Evolutionary conservation across 2,329 filamentous ascomycete genomes (phyloP), one percentile per base, ranked within the genome.

Genomic region (Penicillium hesseltinei): DNA sequence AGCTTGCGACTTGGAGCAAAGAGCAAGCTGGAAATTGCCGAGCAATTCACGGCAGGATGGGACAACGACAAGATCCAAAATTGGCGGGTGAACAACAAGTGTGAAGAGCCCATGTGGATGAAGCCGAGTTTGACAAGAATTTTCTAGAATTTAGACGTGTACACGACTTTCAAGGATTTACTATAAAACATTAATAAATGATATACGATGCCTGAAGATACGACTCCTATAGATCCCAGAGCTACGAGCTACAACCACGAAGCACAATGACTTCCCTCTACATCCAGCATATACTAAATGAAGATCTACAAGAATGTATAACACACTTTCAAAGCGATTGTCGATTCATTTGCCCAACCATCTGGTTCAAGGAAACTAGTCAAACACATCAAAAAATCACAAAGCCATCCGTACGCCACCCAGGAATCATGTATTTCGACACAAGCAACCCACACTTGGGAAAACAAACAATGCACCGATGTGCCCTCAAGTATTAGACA

Each of bases 121-220:
- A 67, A 69, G 49, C 67, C 67, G 9, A 69, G 67, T 56, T 46
- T 62, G 9, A 60, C 51, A 17, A 57, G 67, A 42, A 68, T 69
- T 11, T 71, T 66, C 33, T 73, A 23, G 13, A 49, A 11, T 27
- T 50, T 42, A 6, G 27, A 15, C 3, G 44, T 19, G 13, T 56
- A 44, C 25, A 40, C 15, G 29, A 40, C 35, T 15, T 40, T 6
- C 5, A 29, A 21, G 3, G n/a, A 19, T 39, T 15, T 50, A 17
- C 11, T 29, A 35, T 13, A 47, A 4, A n/a, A 27, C 13, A 13
- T 15, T 29, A 40, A 40, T 40, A 15, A 36, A 29, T 19, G 35
- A 50, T 40, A 29, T 29, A 40, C 13, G 5, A 47, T n/a, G 1
- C 4, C 45, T 35, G 19, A 23, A 4, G 2, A 33, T 47, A 33